Conservation (phyloP, 805 yeast species). For the Saturnispora hagleri region DNA sequence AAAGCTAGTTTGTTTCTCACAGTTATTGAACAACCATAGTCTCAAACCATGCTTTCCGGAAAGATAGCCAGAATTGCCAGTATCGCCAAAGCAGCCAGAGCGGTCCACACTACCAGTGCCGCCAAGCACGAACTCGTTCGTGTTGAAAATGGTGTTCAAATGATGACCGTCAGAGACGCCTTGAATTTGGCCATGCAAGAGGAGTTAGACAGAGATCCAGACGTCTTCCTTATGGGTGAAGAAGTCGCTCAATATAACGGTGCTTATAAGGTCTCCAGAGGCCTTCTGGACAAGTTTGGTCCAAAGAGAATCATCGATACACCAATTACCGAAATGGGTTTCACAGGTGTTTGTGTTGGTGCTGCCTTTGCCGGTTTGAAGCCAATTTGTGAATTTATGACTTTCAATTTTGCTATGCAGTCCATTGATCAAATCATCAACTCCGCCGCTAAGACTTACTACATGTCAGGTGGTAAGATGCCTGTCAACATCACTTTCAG, state of each 20-base stretch:
- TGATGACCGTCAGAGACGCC: slow-evolving; percentile 94
- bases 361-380: slow-evolving; percentile 93
- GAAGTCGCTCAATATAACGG: slow-evolving; percentile 99
- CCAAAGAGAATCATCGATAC: slow-evolving; percentile 90
- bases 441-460: slow-evolving; percentile 97
- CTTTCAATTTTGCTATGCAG: slow-evolving; percentile 99
- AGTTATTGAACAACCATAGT: not conserved
- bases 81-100: not conserved
- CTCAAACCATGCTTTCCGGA: not conserved
- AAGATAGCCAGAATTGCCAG: not conserved
- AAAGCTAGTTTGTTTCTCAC: not conserved
- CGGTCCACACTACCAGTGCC: slow-evolving; percentile 2
- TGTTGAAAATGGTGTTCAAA: slow-evolving; percentile 20
- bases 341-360: slow-evolving; percentile 91
- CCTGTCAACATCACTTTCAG: slow-evolving; percentile 96
- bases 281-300: slow-evolving; percentile 90
- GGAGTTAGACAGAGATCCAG: slow-evolving; percentile 92
- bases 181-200: slow-evolving; percentile 91
- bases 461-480: slow-evolving; percentile 99
- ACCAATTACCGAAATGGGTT: slow-evolving; percentile 99
- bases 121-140: slow-evolving; percentile 10
- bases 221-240: slow-evolving; percentile 94
- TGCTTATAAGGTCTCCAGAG: slow-evolving; percentile 96
- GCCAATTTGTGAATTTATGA: slow-evolving; percentile 98
- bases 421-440: slow-evolving; percentile 97